Base-by-base conservation (phyloP, 2,329 filamentous ascomycete species). In the Claviceps paspali region DNA sequence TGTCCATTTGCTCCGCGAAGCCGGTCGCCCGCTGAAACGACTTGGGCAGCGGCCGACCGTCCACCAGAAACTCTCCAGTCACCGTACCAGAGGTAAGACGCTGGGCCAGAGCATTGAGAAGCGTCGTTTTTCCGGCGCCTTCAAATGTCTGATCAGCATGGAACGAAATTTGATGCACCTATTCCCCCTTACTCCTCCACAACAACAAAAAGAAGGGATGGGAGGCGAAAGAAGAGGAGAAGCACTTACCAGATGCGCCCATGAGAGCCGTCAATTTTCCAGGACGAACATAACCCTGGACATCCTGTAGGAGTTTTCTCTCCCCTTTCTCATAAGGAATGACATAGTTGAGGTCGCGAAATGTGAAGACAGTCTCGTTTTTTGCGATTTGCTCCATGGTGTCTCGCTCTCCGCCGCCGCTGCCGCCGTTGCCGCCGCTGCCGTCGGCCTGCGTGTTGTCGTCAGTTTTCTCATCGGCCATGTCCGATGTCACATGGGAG, bases 241-340 rank as follows among this genome's bases (percentile, higher is more conserved):
- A n/a, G 17, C 8, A 33, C 38, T n/a, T 54, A 51, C 59, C 63
- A 29, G 64, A 67, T 17, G 65, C 63, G 26, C 65, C 79, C 82
- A 88, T 88, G 0, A 87, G 66, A 7, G 82, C 83, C 8, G 82
- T 87, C 35, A 87, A 59, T 36, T 80, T 86, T 23, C 83, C 83
- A 1, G 84, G 83, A 42, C 83, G 81, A 30, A 91, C 82, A 66
- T 79, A 88, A n/a, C 83, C 83, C 47, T 87, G 77, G 1, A 88
- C 78, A 42, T 85, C 68, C 41, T 86, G 73, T 15, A 91, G 61
- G 38, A 91, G 70, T 34, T 76, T 72, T 15, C 80, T 69, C n/a
- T 70, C 59, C 35, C 82, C 73, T 3, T 67, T 65, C 49, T 84
- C 82, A 42, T 56, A 59, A 9, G 62, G 62, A 2, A 67, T 64